Conservation (phyloP, 1,139 yeast genomes). For the Candida sp. region DNA sequence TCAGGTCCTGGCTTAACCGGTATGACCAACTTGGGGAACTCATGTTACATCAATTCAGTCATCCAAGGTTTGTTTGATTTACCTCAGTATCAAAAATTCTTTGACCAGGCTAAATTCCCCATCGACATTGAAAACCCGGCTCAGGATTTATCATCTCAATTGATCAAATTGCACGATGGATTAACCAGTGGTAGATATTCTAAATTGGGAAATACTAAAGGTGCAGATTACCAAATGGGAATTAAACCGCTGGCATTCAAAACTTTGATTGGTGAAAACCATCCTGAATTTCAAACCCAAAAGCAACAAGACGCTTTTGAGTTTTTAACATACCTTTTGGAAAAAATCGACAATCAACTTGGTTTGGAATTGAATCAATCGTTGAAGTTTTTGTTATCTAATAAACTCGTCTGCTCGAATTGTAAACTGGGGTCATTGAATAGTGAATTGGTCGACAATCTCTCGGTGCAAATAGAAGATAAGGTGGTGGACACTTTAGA, state of each 20-base stretch:
- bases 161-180: constrained; percentile 80
- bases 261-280: constrained; percentile 69
- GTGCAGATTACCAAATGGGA: constrained; percentile 67
- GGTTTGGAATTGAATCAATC: constrained; percentile 42
- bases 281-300: constrained; percentile 80
- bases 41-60: constrained; percentile 86
- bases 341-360: constrained; percentile 56
- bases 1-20: constrained; percentile 78
- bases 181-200: constrained; percentile 73
- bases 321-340: constrained; percentile 67
- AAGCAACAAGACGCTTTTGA: constrained; percentile 96
- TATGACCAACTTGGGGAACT: constrained; percentile 83
- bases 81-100: constrained; percentile 36
- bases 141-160: constrained; percentile 63
- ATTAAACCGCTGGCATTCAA: constrained; percentile 77
- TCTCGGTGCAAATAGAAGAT: constrained; percentile 59
- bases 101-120: constrained; percentile 20
- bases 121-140: constrained; percentile 50
- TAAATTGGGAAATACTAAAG: constrained; percentile 36
- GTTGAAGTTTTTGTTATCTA: constrained; percentile 64
- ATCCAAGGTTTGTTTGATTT: constrained; percentile 58
- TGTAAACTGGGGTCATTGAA: constrained; percentile 63
- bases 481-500: constrained; percentile 37
- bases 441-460: constrained; percentile 59
- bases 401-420: constrained; percentile 57